Evolutionary conservation across 2,329 filamentous ascomycete genomes (phyloP).

Genomic region (Exophiala viscosa): DNA sequence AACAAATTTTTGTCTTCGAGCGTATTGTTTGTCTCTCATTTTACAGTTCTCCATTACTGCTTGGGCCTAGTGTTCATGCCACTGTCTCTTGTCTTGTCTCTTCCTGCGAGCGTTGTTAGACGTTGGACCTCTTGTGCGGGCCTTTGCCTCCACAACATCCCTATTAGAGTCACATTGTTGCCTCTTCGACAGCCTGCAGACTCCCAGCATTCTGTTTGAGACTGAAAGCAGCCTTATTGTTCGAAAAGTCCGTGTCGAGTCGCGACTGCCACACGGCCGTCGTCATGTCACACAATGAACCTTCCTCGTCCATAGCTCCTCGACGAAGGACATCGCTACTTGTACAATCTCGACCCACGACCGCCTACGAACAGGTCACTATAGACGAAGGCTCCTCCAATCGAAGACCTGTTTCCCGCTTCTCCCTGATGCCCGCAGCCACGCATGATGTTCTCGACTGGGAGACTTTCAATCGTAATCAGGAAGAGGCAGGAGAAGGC

Average conservation of each 20-base stretch:
- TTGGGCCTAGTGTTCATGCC: neutral
- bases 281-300: conserved; percentile 28
- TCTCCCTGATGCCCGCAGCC: conserved; percentile 14
- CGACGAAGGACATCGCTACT: conserved; percentile 40
- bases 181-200: neutral
- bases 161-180: too few species aligned
- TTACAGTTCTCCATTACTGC: neutral
- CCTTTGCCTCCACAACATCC: too few species aligned
- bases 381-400: conserved; percentile 1
- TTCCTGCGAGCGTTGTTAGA: too few species aligned
- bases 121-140: too few species aligned
- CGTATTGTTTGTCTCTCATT: neutral
- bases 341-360: conserved; percentile 37
- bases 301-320: conserved; percentile 28
- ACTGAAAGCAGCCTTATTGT: conserved; percentile 2
- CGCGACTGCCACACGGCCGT: neutral
- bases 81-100: too few species aligned
- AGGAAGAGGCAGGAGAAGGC: conserved; percentile 12
- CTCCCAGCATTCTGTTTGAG: neutral
- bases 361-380: conserved; percentile 25
- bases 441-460: conserved; percentile 21
- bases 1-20: neutral
- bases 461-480: conserved; percentile 16
- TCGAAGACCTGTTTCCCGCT: conserved; percentile 13
- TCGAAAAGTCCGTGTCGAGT: neutral